phyloP scores from a whole-genome alignment of 176 grass and related monocot genomes.

The Olyra latifolia region DNA sequence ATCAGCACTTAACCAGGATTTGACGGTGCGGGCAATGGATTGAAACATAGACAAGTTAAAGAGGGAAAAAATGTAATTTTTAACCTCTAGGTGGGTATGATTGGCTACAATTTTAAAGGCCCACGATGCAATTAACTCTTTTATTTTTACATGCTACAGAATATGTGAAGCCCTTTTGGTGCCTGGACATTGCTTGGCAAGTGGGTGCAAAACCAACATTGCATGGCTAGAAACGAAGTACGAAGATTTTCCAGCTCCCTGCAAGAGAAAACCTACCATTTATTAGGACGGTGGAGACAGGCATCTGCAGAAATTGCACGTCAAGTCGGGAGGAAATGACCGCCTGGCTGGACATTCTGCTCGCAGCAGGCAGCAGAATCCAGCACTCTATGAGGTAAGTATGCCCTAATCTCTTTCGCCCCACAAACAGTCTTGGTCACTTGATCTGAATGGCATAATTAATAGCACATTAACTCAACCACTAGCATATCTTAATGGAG shows the following conservation, averaged over 20 bases:
- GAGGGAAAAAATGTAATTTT: too few relatives aligned
- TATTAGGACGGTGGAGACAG: slow-evolving; percentile 6
- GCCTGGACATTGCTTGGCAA: background rate
- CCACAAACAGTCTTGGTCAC: background rate
- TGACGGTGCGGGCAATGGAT: too few relatives aligned
- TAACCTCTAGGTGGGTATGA: too few relatives aligned
- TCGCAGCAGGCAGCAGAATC: background rate
- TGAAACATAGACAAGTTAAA: too few relatives aligned
- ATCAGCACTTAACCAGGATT: too few relatives aligned
- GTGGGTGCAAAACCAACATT: slow-evolving; percentile 32
- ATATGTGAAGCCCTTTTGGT: background rate
- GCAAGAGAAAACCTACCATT: background rate
- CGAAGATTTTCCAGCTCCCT: background rate
- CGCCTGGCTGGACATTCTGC: background rate
- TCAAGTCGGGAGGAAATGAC: background rate
- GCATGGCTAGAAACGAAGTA: slow-evolving; percentile 28
- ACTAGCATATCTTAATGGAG: background rate
- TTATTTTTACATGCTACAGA: background rate
- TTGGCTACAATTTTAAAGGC: too few relatives aligned
- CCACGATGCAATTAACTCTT: too few relatives aligned
- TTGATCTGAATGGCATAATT: background rate
- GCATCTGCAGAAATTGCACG: slow-evolving; percentile 14
- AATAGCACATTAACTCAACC: background rate
- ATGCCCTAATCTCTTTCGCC: background rate
- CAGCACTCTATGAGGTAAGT: too few relatives aligned